Evolutionary conservation across 148 eudicot genomes (phyloP), one percentile per base, ranked within the genome.

Genomic region (Chenopodium formosanum): DNA sequence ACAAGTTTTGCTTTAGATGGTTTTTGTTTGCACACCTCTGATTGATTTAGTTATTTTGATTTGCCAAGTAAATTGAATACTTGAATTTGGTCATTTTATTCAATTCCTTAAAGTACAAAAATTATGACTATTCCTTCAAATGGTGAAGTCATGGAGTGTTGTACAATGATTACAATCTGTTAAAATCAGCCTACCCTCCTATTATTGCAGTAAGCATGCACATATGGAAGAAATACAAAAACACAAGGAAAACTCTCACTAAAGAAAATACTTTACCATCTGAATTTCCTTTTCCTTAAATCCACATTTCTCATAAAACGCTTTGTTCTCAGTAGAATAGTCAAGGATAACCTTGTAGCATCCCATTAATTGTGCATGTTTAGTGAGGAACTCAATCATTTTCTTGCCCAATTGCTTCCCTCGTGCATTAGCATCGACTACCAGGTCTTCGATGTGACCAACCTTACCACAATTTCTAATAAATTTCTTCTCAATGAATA

Each of bases 301-400:
- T 20, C 97, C 97, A 83, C 99, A 95, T 85, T 92, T 92, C 88
- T 92, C 94, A 80, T 95, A 92, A 72, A 93, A 95, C 14, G 78
- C 75, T 78, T 11, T 83, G 60, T 91, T 95, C 46, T 89, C 88
- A 27, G 37, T 37, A 76, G 90, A 86, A 83, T 95, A 95, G 79
- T 95, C 94, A 80, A 95, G 97, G 73, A 95, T 92, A 81, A 95
- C 99, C 88, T 95, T 95, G 84, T 95, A 95, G 80, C 99, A 95
- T 69, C 97, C 99, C 86, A 47, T 83, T 10, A 86, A 79, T 60
- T 27, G 78, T 27, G 97, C 93, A 83, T 95, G 97, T 32, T 90
- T 90, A 0, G 83, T 74, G 19, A 95, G 92, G 75, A 86, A 95
- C 40, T 50, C 87, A 8, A 93, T 71, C 4, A 95, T 77, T 76